Conservation (phyloP, 1,284 basidiomycete genomes). For the Microbotryum silenes-acaulis region DNA sequence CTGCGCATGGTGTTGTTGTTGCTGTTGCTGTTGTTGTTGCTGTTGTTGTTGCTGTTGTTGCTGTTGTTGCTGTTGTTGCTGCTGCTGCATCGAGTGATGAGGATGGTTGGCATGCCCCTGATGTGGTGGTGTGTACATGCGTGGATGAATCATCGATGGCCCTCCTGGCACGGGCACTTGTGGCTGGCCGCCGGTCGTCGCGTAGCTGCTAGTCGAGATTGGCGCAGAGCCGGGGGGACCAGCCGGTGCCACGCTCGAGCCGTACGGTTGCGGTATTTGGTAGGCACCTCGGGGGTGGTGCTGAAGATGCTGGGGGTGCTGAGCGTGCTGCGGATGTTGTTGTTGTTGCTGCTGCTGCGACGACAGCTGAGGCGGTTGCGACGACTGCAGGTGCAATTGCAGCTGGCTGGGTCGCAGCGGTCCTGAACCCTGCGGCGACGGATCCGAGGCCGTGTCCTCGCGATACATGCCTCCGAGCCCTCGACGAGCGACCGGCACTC, state of each 20-base stretch:
- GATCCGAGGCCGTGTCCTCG: too few species aligned
- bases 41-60: neutral
- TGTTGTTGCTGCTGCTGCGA: slow-evolving; percentile 1
- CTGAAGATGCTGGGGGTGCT: too few species aligned
- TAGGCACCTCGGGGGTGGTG: too few species aligned
- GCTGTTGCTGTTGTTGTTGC: neutral
- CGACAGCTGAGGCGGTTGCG: neutral
- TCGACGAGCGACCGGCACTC: too few species aligned
- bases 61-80: neutral
- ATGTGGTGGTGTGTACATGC: too few species aligned
- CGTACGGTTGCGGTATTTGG: neutral
- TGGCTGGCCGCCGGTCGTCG: too few species aligned
- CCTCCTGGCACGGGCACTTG: too few species aligned
- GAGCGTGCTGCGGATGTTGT: neutral
- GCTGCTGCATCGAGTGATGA: neutral
- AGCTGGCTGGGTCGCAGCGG: neutral
- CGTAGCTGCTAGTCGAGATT: too few species aligned
- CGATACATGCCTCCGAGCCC: too few species aligned
- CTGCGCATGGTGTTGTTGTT: neutral
- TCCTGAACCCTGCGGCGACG: neutral
- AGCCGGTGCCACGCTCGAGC: too few species aligned
- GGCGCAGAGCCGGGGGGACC: too few species aligned
- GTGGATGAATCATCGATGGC: too few species aligned
- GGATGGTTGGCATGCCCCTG: neutral
- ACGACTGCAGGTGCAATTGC: neutral